Evolutionary conservation across 1,284 basidiomycete species (phyloP).

Genomic region (Termitomyces sp.): DNA sequence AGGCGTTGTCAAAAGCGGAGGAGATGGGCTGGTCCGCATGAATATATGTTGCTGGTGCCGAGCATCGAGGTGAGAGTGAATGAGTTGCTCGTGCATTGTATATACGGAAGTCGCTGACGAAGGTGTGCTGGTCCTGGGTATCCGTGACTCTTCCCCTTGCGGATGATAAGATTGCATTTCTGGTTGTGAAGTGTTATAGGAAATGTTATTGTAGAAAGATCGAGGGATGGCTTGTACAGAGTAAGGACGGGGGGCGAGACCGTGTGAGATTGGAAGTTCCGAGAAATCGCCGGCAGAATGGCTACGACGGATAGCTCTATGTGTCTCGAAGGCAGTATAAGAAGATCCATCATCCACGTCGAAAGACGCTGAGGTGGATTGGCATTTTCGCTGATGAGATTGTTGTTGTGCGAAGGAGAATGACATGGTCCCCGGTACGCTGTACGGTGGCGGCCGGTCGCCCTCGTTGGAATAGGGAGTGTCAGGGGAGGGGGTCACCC

Average conservation of each 20-base stretch:
- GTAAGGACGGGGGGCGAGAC: conserved; percentile 21
- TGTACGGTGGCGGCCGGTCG: conserved; percentile 13
- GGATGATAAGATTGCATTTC: conserved; percentile 13
- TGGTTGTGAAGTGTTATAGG: conserved; percentile 17
- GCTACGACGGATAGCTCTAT: conserved; percentile 7
- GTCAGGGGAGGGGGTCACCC: conserved; percentile 11
- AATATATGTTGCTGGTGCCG: conserved; percentile 8
- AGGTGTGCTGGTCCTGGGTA: conserved; percentile 6
- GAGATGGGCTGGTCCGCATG: conserved; percentile 20
- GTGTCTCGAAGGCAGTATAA: conserved; percentile 12
- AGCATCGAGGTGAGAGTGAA: background rate
- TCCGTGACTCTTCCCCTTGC: conserved; percentile 8
- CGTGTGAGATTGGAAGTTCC: conserved; percentile 18
- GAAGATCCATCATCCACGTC: conserved; percentile 5
- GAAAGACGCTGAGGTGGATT: conserved; percentile 6
- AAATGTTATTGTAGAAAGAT: conserved; percentile 20
- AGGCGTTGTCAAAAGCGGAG: conserved; percentile 30
- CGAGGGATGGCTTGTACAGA: conserved; percentile 23
- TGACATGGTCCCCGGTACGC: conserved; percentile 9
- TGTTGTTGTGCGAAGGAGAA: conserved; percentile 12
- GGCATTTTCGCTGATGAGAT: conserved; percentile 1
- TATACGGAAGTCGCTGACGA: conserved; percentile 2
- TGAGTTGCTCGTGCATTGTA: background rate
- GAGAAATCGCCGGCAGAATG: conserved; percentile 19
- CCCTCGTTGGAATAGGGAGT: conserved; percentile 12